Base-by-base conservation (phyloP, 108 stramenopile genomes). In the Cyclostephanos tholiformis region DNA sequence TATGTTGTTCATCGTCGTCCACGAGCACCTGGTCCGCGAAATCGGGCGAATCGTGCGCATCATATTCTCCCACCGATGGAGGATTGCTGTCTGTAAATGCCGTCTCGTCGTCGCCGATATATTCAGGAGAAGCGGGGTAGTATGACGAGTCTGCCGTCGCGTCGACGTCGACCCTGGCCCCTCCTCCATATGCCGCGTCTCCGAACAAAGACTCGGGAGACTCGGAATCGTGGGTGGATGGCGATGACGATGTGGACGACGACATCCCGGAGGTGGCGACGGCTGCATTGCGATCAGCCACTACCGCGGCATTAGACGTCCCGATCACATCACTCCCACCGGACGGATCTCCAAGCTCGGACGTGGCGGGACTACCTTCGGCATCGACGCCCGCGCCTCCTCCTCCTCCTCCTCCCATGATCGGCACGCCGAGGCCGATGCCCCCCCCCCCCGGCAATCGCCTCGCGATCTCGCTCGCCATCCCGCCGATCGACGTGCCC, bases 381-480 rank as follows among this genome's bases (percentile, higher is more conserved):
- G 12, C 72, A 62, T 38, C 82, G 30, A 55, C 76, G 17, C 60
- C 81, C 25, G 85, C 88, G n/a, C 78, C 86, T 13, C 82, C 83
- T 20, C 88, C 93, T 12, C 85, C 85, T 13, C 80, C 88, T 20
- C 83, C 86, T 55, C 84, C 74, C 32, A 63, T 30, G 1, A 90
- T 85, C 8, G 95, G 95, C 17, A 96, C 58, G 17, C 82, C 95
- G 32, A 95, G 66, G 19, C 90, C 92, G 62, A 89, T 71, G 19
- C 90, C 91, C 32, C 88, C 89, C 2, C 96, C 94, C 10, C 84
- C 80, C 16, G 94, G 94, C 16, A 97, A 88, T 8, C 91, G 74
- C 38, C 92, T 79, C 4, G 96, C 91, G 80, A 97, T 95, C 60
- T 93, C 92, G 69, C 89, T 85, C 20, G 94, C 80, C 89, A 97